A percentile compares a stretch with the other conserved stretches of the same genome.
Conservation (phyloP, 768 basidiomycete species). For the Pulveroboletus ravenelii region DNA sequence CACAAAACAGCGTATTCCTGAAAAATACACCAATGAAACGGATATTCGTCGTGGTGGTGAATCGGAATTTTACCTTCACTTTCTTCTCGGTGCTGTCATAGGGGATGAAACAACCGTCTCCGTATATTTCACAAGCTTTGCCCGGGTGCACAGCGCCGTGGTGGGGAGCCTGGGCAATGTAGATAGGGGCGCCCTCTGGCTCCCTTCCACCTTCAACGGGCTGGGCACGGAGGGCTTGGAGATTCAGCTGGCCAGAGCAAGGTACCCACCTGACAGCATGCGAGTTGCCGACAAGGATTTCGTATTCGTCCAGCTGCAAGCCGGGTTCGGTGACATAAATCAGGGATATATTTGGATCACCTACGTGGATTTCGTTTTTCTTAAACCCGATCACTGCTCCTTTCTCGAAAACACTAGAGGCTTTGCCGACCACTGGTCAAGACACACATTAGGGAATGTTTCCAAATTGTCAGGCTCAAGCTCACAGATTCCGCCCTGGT, state of each 20-base stretch:
- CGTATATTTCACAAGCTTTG: constrained; percentile 50
- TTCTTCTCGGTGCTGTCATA: constrained; percentile 48
- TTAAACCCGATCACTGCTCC: constrained; percentile 63
- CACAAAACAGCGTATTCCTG: constrained; percentile 44
- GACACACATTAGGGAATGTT: neutral
- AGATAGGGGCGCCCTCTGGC: constrained; percentile 54
- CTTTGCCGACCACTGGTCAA: constrained; percentile 60
- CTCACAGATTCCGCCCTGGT: constrained; percentile 52
- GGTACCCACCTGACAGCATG: constrained; percentile 56
- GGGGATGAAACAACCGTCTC: constrained; percentile 57
- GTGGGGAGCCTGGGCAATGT: constrained; percentile 55
- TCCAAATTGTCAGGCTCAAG: neutral
- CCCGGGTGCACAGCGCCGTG: constrained; percentile 54
- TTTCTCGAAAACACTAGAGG: constrained; percentile 50
- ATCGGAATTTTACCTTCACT: constrained; percentile 37
- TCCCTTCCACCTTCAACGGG: constrained; percentile 72
- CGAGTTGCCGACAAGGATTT: constrained; percentile 65
- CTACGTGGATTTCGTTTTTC: constrained; percentile 55
- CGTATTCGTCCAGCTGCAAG: constrained; percentile 54
- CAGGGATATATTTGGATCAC: constrained; percentile 5
- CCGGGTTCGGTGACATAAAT: neutral
- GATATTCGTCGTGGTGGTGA: neutral
- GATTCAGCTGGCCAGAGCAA: constrained; percentile 41
- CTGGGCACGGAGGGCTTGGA: constrained; percentile 37
- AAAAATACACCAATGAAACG: neutral